These are phyloP conservation scores for Paralagenidium karlingii DNA, from an alignment of 352 stramenopile genomes.

Conservation along the genomic window DNA sequence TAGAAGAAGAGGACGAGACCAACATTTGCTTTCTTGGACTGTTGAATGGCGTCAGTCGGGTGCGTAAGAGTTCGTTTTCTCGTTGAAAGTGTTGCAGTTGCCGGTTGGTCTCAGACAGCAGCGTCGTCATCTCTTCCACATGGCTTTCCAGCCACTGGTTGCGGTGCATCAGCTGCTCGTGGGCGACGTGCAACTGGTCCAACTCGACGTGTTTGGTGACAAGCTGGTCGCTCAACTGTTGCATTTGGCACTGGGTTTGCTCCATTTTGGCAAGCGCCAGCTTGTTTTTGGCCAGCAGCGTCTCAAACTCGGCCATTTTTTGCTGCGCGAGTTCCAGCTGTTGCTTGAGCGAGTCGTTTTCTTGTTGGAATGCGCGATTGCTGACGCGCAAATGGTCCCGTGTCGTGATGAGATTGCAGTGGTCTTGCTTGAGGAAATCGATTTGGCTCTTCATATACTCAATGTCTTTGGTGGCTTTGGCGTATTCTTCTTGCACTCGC, in stretches of 20 bases:
- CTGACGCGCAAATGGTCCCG: slow-evolving; percentile 8
- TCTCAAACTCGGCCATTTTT: slow-evolving; percentile 3
- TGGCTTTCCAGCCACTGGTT: not conserved
- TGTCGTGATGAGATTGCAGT: not conserved
- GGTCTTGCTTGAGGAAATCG: slow-evolving; percentile 6
- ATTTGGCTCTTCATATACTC: slow-evolving; percentile 2
- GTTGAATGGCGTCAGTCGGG: no score
- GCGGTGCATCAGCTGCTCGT: no score
- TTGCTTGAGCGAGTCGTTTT: slow-evolving; percentile 6
- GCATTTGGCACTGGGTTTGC: not conserved
- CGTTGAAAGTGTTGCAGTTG: not conserved
- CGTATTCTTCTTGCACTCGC: slow-evolving; percentile 7
- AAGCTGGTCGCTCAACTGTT: no score
- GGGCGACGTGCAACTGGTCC: no score
- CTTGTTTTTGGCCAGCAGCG: slow-evolving; percentile 5
- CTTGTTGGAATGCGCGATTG: slow-evolving; percentile 3
- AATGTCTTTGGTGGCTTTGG: slow-evolving; percentile 1
- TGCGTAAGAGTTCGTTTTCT: not conserved
- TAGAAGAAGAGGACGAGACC: not conserved
- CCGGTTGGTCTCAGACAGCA: not conserved
- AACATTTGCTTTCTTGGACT: no score
- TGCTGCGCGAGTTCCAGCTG: slow-evolving; percentile 5
- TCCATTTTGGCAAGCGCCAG: not conserved
- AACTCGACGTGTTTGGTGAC: no score
- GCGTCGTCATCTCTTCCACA: not conserved